A percentile compares a stretch with the other conserved stretches of the same genome.
Evolutionary conservation across 371 early-diverging fungal species (phyloP).

Genomic region (Blastocladiella emersonii): DNA sequence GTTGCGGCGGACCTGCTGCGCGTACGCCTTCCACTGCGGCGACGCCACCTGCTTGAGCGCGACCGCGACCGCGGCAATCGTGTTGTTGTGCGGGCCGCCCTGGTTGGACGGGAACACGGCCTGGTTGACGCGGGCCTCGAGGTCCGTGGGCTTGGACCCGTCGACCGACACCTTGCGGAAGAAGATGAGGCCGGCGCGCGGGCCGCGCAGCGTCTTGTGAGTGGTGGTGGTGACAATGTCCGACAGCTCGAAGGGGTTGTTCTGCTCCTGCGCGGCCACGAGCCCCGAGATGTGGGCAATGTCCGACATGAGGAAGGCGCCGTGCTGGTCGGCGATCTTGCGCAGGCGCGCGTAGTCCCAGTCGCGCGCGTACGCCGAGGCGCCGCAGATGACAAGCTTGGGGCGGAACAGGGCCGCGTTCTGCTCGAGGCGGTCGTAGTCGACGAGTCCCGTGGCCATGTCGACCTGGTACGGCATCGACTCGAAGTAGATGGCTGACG

Average conservation of each 20-base stretch:
- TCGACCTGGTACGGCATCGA: conserved; percentile 95
- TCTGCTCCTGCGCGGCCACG: conserved; percentile 76
- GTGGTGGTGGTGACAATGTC: conserved; percentile 99
- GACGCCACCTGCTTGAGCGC: conserved; percentile 88
- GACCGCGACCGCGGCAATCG: conserved; percentile 96
- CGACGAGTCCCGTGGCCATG: conserved; percentile 74
- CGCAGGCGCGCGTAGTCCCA: conserved; percentile 94
- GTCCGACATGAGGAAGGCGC: conserved; percentile 93
- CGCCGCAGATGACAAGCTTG: conserved; percentile 95
- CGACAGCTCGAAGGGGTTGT: conserved; percentile 89
- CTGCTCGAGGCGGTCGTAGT: conserved; percentile 86
- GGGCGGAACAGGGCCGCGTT: conserved; percentile 89
- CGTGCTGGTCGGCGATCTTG: conserved; percentile 75
- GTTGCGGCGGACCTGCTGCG: conserved; percentile 84
- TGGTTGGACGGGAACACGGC: conserved; percentile 98
- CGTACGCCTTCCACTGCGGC: conserved; percentile 88
- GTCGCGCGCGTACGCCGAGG: conserved; percentile 93
- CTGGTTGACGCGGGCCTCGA: conserved; percentile 88
- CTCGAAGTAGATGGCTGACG: conserved; percentile 94
- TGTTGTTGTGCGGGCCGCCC: conserved; percentile 99
- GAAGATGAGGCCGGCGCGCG: conserved; percentile 97
- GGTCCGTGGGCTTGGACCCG: conserved; percentile 48
- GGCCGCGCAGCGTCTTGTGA: conserved; percentile 99
- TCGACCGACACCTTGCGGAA: conserved; percentile 70
- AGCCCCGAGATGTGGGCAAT: conserved; percentile 97